These are phyloP conservation scores for Pichia sp. DNA, from an alignment of 1,139 yeast species.

Conservation along the genomic window DNA sequence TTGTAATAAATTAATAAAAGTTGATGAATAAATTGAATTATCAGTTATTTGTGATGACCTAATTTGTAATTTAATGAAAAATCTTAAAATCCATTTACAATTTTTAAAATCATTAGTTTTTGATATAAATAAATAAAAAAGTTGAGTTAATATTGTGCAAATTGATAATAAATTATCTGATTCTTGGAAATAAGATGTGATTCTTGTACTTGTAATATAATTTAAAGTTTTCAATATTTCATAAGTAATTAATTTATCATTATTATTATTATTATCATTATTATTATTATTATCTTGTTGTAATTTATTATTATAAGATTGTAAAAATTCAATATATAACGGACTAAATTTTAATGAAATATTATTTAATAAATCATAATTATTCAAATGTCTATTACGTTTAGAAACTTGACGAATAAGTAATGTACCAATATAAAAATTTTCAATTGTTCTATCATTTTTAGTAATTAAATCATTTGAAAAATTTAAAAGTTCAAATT, in stretches of 20 bases:
- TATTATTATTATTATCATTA: not conserved
- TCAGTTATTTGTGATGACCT: not conserved
- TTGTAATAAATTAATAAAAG: not conserved
- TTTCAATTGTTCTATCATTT: constrained; percentile 1
- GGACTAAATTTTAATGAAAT: constrained; percentile 11
- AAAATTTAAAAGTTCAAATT: constrained; percentile 6
- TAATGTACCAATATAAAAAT: constrained; percentile 9
- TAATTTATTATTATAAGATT: constrained; percentile 2
- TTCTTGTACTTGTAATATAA: not conserved
- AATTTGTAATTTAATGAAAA: constrained; percentile 10
- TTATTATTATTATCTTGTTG: not conserved
- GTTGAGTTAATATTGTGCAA: constrained; percentile 1
- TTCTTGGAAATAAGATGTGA: constrained; percentile 5
- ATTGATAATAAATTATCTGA: not conserved
- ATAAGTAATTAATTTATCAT: constrained; percentile 1
- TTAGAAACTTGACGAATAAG: constrained; percentile 12
- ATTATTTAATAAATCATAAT: constrained; percentile 6
- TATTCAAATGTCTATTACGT: constrained; percentile 10
- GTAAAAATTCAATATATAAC: constrained; percentile 6
- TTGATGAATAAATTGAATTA: not conserved
- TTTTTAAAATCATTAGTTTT: not conserved
- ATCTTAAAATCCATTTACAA: constrained; percentile 12
- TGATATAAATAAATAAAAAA: constrained; percentile 1
- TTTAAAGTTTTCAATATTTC: constrained; percentile 9
- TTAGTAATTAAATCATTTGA: constrained; percentile 3